Percentiles rank a stretch among this genome's conserved stretches.
Evolutionary conservation across 2,329 filamentous ascomycete species (phyloP).

Genomic region (Diplocarpon mali): DNA sequence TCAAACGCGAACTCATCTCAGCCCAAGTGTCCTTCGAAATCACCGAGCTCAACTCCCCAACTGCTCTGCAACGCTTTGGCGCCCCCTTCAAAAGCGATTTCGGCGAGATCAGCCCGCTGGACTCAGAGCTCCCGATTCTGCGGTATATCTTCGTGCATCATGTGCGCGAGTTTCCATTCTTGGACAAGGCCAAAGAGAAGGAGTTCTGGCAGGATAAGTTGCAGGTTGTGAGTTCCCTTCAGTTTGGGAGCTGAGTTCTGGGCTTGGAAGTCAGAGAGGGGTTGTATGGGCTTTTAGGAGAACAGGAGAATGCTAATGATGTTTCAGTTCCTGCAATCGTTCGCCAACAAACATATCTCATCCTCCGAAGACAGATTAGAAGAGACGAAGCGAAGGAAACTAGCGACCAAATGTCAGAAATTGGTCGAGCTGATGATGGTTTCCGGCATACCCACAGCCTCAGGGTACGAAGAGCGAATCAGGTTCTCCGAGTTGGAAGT

Average conservation of each 20-base stretch:
- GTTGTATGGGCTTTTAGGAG: too few species aligned
- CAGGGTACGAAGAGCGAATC: slow-evolving; percentile 94
- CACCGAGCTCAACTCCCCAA: slow-evolving; percentile 84
- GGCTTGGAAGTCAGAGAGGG: too few species aligned
- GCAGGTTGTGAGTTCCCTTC: slow-evolving; percentile 61
- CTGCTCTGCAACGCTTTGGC: slow-evolving; percentile 86
- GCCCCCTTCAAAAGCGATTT: slow-evolving; percentile 89
- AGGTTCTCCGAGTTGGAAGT: slow-evolving; percentile 95
- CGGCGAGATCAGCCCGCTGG: slow-evolving; percentile 83
- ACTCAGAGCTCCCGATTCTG: slow-evolving; percentile 87
- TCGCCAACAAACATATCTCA: slow-evolving; percentile 93
- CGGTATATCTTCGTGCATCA: slow-evolving; percentile 97
- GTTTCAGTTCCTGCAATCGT: slow-evolving; percentile 81
- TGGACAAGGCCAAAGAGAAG: slow-evolving; percentile 94
- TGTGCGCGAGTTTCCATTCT: slow-evolving; percentile 93
- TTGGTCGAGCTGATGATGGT: slow-evolving; percentile 99
- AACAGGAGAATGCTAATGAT: background rate
- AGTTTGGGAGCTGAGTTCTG: background rate
- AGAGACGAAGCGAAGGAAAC: slow-evolving; percentile 87
- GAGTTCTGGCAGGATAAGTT: slow-evolving; percentile 99
- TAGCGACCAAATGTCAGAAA: slow-evolving; percentile 89
- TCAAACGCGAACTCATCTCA: slow-evolving; percentile 89
- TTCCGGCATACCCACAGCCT: slow-evolving; percentile 87
- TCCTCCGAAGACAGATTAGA: slow-evolving; percentile 93
- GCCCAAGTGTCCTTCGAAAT: slow-evolving; percentile 88